phyloP scores from a whole-genome alignment of 805 yeast species.

The Ogataea degrootiae region DNA sequence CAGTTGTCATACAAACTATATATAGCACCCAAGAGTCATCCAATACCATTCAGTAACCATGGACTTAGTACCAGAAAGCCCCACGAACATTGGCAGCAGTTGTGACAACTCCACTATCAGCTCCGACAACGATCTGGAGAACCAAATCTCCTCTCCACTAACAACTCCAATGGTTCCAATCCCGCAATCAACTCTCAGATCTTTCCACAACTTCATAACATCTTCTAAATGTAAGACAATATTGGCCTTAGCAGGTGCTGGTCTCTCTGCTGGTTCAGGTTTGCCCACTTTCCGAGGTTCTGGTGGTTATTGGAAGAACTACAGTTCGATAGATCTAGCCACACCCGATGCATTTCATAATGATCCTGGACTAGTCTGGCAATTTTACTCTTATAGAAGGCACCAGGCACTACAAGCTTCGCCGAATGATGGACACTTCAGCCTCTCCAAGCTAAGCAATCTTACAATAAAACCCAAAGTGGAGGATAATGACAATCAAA shows the following conservation, averaged over 20 bases:
- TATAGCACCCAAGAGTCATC: too few species aligned
- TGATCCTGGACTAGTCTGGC: slow-evolving; percentile 90
- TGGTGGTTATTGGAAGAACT: slow-evolving; percentile 73
- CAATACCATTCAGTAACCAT: too few species aligned
- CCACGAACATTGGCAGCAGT: too few species aligned
- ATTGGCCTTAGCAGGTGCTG: slow-evolving; percentile 76
- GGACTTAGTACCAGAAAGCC: too few species aligned
- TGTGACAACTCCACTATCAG: too few species aligned
- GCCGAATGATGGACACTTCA: slow-evolving; percentile 73
- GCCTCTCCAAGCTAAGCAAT: slow-evolving; percentile 59
- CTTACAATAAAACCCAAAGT: slow-evolving; percentile 12
- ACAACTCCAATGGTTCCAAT: neutral
- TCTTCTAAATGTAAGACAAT: slow-evolving; percentile 39
- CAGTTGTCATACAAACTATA: too few species aligned
- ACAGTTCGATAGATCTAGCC: slow-evolving; percentile 77
- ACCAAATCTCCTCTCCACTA: neutral
- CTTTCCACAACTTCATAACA: slow-evolving; percentile 42
- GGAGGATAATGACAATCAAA: neutral
- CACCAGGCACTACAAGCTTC: slow-evolving; percentile 55
- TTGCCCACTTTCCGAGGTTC: slow-evolving; percentile 68
- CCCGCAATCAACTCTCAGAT: slow-evolving; percentile 3
- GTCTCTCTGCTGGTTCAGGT: slow-evolving; percentile 74
- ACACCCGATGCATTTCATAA: slow-evolving; percentile 85
- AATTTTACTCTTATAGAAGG: slow-evolving; percentile 71
- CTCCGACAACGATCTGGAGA: too few species aligned